Evolutionary conservation across 1,139 yeast species (phyloP).

Genomic region (Debaryomycetaceae sp.): DNA sequence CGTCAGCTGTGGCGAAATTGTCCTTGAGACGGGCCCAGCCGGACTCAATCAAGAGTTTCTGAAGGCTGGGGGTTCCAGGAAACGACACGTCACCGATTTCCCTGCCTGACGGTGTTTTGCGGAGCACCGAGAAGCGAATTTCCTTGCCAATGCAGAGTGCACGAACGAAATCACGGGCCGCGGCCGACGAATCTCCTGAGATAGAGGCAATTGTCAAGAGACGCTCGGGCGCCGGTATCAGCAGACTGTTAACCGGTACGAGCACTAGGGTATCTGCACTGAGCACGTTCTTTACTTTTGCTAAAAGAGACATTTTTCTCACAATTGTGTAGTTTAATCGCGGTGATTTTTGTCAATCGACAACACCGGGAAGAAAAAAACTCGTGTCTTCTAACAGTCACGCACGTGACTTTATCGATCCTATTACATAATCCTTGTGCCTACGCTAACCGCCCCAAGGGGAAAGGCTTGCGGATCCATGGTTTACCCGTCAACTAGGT

Average conservation of each 20-base stretch:
- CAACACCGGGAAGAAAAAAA: too few species aligned
- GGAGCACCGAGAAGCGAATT: constrained; percentile 47
- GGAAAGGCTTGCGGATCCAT: not conserved
- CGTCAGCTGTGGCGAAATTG: constrained; percentile 25
- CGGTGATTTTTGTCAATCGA: too few species aligned
- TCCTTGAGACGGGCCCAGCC: constrained; percentile 61
- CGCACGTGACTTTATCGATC: too few species aligned
- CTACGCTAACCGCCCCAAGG: not conserved
- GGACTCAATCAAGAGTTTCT: constrained; percentile 42
- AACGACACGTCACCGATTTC: constrained; percentile 67
- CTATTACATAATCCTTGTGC: too few species aligned
- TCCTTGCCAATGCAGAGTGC: constrained; percentile 59
- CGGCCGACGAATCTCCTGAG: constrained; percentile 45
- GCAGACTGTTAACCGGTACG: constrained; percentile 38
- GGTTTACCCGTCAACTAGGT: not conserved
- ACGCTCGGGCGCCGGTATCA: constrained; percentile 46
- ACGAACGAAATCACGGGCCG: constrained; percentile 53
- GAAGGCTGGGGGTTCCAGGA: constrained; percentile 52
- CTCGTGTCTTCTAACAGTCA: too few species aligned
- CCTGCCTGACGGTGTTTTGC: constrained; percentile 40
- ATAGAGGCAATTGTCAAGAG: constrained; percentile 54
- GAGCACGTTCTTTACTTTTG: constrained; percentile 58
- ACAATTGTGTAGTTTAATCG: too few species aligned
- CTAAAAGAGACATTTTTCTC: constrained; percentile 27
- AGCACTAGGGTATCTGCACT: constrained; percentile 70